Base-by-base conservation (phyloP, 1,284 basidiomycete genomes). In the Chiua sp. region DNA sequence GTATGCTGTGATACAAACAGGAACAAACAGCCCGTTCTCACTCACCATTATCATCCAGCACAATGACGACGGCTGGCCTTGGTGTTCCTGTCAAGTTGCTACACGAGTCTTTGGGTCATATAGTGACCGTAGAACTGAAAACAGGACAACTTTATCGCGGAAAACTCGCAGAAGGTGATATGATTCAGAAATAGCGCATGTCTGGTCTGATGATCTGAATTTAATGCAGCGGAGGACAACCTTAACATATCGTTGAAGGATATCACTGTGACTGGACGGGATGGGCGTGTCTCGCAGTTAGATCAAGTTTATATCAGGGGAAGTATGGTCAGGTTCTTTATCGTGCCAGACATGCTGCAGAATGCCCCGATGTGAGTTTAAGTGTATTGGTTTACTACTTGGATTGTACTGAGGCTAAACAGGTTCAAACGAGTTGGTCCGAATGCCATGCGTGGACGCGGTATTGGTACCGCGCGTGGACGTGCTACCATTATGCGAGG, bases 231-330 rank as follows among this genome's bases (percentile, higher is more conserved):
- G 66, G 98, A 99, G 79, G 98, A 99, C 76, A 98, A 97, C 73
- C 82, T 99, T 55, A 99, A 99, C 80, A 96, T 99, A 72, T 95
- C 96, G 2, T 77, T 99, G 68, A 96, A 90, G 77, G 95, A 98
- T 65, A 98, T 99, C 72, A 98, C 97, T 26, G 98, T 98, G 28
- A 99, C 98, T 15, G 95, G 94, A 57, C 89, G 97, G 60, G 98
- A 99, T 82, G 98, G 98, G 51, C 93, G 98, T 72, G 95, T 99
- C 48, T 97, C 96, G n/a, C 98, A 99, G 77, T 84, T 99, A 57
- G 97, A 99, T 81, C 97, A 98, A 78, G 96, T 98, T 47, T 99
- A 99, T 79, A 99, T 99, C 70, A 86, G 98, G 67, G 98, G 98
- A 66, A 96, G 93, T 77, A 98, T 98, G 94, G 82, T 97, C 72